Conservation (phyloP, 2,329 filamentous ascomycete genomes). For the Ascochyta viciae-villosae region DNA sequence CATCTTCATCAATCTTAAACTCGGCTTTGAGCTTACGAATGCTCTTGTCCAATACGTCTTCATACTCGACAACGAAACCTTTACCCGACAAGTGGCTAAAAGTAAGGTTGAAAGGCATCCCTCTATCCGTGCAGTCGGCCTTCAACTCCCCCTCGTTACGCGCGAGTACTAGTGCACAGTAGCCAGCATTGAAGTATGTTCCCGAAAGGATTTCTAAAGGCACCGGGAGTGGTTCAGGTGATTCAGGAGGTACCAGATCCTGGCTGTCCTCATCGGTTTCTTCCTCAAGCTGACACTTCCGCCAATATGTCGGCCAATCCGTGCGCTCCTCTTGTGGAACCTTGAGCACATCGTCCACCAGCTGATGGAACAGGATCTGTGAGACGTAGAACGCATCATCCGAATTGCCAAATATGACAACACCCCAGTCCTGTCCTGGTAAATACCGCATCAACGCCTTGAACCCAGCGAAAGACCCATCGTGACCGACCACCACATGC, state of each 20-base stretch:
- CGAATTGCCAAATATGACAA: conserved; percentile 19
- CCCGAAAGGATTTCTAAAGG: conserved; percentile 12
- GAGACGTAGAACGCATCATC: conserved; percentile 9
- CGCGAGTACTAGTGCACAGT: conserved; percentile 13
- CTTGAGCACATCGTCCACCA: conserved; percentile 12
- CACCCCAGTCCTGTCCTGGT: conserved; percentile 19
- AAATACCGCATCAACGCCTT: conserved; percentile 16
- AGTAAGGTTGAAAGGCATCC: conserved; percentile 14
- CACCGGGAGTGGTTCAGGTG: background rate
- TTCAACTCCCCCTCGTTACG: conserved; percentile 5
- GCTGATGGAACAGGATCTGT: conserved; percentile 14
- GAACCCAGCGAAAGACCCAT: conserved; percentile 20
- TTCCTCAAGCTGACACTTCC: conserved; percentile 1
- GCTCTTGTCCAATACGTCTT: background rate
- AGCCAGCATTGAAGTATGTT: conserved; percentile 16
- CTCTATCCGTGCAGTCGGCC: conserved; percentile 20
- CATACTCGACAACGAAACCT: conserved; percentile 5
- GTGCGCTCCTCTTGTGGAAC: background rate
- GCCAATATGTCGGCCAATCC: conserved; percentile 12
- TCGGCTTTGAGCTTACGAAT: conserved; percentile 13
- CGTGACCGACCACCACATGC: conserved; percentile 13
- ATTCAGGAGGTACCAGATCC: background rate
- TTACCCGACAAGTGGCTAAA: conserved; percentile 15
- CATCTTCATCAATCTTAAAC: conserved; percentile 9
- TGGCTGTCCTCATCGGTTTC: background rate